A percentile compares a stretch with the other conserved stretches of the same genome.
phyloP scores from a whole-genome alignment of 2,329 filamentous ascomycete genomes.

The Orbilia oligospora region DNA sequence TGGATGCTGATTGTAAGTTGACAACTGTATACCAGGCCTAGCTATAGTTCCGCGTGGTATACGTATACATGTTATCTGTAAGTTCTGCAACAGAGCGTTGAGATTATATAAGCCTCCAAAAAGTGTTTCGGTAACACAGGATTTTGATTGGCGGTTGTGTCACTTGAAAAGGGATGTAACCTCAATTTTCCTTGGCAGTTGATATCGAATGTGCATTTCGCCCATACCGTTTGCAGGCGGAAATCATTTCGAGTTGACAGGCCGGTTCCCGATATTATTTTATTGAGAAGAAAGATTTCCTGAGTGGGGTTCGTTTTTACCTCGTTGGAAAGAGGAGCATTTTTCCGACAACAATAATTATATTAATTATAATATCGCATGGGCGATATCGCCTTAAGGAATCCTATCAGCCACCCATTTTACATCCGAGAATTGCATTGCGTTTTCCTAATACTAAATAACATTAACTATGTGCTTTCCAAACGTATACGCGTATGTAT shows the following conservation, averaged over 20 bases:
- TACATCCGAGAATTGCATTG: too few relatives aligned
- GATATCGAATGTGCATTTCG: not conserved
- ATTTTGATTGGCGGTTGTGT: slow-evolving; percentile 7
- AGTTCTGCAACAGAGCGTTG: not conserved
- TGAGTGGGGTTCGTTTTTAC: not conserved
- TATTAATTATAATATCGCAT: too few relatives aligned
- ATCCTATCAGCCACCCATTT: too few relatives aligned
- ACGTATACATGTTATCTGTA: too few relatives aligned
- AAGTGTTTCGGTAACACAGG: not conserved
- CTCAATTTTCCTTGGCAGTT: slow-evolving; percentile 7
- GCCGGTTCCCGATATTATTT: not conserved
- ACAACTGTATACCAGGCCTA: too few relatives aligned
- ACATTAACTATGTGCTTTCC: too few relatives aligned
- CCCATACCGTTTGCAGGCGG: not conserved
- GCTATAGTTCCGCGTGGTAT: too few relatives aligned
- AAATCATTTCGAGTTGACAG: not conserved
- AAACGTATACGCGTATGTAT: too few relatives aligned
- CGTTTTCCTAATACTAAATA: too few relatives aligned
- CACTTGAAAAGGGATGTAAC: slow-evolving; percentile 4
- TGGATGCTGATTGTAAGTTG: slow-evolving; percentile 17
- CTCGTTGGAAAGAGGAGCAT: too few relatives aligned
- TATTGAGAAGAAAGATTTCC: not conserved
- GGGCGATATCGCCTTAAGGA: too few relatives aligned
- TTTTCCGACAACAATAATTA: too few relatives aligned
- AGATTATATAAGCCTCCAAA: slow-evolving; percentile 16